Conservation (phyloP, 345 rosid genomes). For the Salix koriyanagi region DNA sequence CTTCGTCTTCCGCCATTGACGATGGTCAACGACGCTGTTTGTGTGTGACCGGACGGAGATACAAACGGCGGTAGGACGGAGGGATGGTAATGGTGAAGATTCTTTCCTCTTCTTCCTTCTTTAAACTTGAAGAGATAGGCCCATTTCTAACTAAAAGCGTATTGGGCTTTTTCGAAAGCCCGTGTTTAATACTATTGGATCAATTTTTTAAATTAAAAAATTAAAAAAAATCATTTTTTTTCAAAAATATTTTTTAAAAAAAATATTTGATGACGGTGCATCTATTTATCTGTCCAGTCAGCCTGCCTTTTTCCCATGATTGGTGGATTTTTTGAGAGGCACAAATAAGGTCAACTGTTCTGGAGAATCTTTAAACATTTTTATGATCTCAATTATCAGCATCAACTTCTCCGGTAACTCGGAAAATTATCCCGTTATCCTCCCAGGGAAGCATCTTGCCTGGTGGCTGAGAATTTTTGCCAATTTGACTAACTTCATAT, state of each 20-base stretch:
- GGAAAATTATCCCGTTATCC: neutral
- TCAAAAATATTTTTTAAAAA: too few species aligned
- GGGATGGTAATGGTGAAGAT: neutral
- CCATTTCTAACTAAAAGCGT: neutral
- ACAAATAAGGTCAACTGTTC: neutral
- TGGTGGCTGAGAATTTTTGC: neutral
- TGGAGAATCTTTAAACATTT: neutral
- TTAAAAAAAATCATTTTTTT: too few species aligned
- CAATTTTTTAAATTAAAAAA: too few species aligned
- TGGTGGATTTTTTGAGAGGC: too few species aligned
- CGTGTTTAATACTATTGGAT: too few species aligned
- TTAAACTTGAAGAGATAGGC: neutral
- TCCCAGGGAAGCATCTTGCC: neutral
- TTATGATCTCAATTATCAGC: neutral
- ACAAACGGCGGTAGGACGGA: neutral
- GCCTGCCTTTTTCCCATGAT: neutral
- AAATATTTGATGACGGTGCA: neutral
- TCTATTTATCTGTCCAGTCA: neutral
- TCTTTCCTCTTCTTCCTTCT: neutral
- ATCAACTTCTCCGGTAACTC: neutral
- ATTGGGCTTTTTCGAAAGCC: neutral
- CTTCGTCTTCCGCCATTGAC: conserved; percentile 23
- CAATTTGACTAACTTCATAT: neutral
- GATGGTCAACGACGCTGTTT: neutral
- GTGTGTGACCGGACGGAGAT: neutral